These are phyloP conservation scores for Silene noctiflora DNA, from an alignment of 179 eudicot species.

Conservation along the genomic window DNA sequence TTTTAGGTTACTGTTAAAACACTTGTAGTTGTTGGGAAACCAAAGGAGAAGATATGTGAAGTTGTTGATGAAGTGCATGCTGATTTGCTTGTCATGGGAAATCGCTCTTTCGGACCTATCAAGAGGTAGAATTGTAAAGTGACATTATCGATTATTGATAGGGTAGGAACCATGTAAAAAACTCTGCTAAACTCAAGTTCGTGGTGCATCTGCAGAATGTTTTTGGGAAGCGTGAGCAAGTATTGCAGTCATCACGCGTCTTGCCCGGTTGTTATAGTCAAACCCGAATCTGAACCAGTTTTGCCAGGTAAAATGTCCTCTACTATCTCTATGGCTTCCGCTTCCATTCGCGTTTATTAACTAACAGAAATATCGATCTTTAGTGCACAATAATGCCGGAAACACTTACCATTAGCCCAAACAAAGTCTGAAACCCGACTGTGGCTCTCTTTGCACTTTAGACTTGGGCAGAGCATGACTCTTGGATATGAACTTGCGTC, in stretches of 20 bases:
- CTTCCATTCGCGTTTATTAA: not conserved
- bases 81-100: constrained; percentile 81
- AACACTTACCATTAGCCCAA: too few relatives aligned
- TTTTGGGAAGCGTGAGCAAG: constrained; percentile 82
- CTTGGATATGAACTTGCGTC: too few relatives aligned
- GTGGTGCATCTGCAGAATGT: constrained; percentile 42
- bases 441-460: too few relatives aligned
- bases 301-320: constrained; percentile 29
- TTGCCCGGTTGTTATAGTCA: constrained; percentile 68
- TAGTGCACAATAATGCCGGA: too few relatives aligned
- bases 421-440: too few relatives aligned
- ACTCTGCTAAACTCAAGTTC: constrained; percentile 11
- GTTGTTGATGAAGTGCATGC: constrained; percentile 63
- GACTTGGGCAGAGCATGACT: too few relatives aligned
- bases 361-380: too few relatives aligned
- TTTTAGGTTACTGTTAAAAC: constrained; percentile 51
- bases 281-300: constrained; percentile 32
- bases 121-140: constrained; percentile 40
- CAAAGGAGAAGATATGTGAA: constrained; percentile 82
- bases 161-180: not conserved
- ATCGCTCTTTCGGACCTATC: constrained; percentile 66
- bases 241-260: constrained; percentile 65
- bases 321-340: constrained; percentile 6
- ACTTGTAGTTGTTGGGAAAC: constrained; percentile 60
- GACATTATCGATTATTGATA: not conserved